These are phyloP conservation scores for Betula pendula DNA, from an alignment of 306 rosid genomes.

Conservation along the genomic window DNA sequence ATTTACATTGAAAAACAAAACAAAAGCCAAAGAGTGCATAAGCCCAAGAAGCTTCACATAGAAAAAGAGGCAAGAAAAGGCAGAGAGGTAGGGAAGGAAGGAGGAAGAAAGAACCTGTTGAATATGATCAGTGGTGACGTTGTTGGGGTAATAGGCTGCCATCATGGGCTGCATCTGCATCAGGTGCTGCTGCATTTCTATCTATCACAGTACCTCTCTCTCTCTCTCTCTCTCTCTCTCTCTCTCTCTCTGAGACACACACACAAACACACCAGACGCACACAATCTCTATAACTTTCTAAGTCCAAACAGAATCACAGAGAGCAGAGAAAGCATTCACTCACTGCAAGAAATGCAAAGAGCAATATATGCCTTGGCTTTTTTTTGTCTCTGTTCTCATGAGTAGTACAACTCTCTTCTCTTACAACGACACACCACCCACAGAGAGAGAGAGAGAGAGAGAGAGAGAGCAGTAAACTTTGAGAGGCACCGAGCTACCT, in stretches of 20 bases:
- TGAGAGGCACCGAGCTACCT: slow-evolving; percentile 11
- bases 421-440: slow-evolving; percentile 40
- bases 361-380: slow-evolving; percentile 25
- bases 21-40: background rate
- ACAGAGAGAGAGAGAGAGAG: slow-evolving; percentile 12
- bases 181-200: slow-evolving; percentile 98
- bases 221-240: slow-evolving; percentile 22
- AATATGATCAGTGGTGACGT: slow-evolving; percentile 99
- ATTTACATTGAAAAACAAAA: background rate
- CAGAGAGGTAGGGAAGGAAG: background rate
- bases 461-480: slow-evolving; percentile 8
- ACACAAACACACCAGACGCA: background rate
- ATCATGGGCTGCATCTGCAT: slow-evolving; percentile 99
- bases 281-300: slow-evolving; percentile 26
- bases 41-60: background rate
- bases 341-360: slow-evolving; percentile 33
- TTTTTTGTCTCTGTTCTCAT: no score
- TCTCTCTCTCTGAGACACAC: no score
- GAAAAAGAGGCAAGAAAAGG: background rate
- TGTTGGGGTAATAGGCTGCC: slow-evolving; percentile 98
- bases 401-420: slow-evolving; percentile 15
- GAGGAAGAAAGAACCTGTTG: slow-evolving; percentile 71
- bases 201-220: slow-evolving; percentile 23
- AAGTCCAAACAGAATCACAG: slow-evolving; percentile 26
- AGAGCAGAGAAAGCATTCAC: slow-evolving; percentile 29